A percentile compares a stretch with the other conserved stretches of the same genome.
Conservation (phyloP, 306 rosid species). For the Abrus pulchellus region DNA sequence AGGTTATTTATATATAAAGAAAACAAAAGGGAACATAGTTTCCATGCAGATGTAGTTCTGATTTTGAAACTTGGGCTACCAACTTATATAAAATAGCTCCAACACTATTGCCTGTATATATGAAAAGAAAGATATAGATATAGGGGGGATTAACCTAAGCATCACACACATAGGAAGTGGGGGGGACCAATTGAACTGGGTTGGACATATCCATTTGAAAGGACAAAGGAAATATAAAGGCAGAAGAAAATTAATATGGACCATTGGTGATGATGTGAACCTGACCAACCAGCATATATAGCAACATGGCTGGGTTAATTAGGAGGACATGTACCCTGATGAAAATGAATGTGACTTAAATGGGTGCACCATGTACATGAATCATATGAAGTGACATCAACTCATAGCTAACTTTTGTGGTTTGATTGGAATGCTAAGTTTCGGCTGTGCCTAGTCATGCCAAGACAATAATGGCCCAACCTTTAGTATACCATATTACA, state of each 20-base stretch:
- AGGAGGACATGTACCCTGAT: neutral
- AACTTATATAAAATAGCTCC: neutral
- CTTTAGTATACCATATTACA: slow-evolving; percentile 3
- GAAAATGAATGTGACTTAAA: slow-evolving; percentile 35
- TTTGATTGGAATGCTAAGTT: slow-evolving; percentile 39
- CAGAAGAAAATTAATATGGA: slow-evolving; percentile 30
- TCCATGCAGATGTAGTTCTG: slow-evolving; percentile 29
- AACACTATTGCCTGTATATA: neutral
- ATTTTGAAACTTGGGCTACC: slow-evolving; percentile 46
- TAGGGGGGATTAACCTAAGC: slow-evolving; percentile 48
- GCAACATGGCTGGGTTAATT: neutral
- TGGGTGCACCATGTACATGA: slow-evolving; percentile 26
- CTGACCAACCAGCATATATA: neutral
- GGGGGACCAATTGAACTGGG: slow-evolving; percentile 25
- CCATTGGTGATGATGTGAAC: slow-evolving; percentile 8
- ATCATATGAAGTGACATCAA: slow-evolving; percentile 8
- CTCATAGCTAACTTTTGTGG: slow-evolving; percentile 6
- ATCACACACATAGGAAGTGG: neutral
- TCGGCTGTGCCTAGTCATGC: slow-evolving; percentile 48
- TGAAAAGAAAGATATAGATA: slow-evolving; percentile 33
- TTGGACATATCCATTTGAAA: slow-evolving; percentile 27
- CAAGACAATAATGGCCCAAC: slow-evolving; percentile 67
- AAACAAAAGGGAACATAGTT: slow-evolving; percentile 28
- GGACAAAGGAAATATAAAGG: slow-evolving; percentile 46
- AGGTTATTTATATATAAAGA: neutral